These are phyloP conservation scores for Echium plantagineum DNA, from an alignment of 257 asterid species.

Conservation along the genomic window DNA sequence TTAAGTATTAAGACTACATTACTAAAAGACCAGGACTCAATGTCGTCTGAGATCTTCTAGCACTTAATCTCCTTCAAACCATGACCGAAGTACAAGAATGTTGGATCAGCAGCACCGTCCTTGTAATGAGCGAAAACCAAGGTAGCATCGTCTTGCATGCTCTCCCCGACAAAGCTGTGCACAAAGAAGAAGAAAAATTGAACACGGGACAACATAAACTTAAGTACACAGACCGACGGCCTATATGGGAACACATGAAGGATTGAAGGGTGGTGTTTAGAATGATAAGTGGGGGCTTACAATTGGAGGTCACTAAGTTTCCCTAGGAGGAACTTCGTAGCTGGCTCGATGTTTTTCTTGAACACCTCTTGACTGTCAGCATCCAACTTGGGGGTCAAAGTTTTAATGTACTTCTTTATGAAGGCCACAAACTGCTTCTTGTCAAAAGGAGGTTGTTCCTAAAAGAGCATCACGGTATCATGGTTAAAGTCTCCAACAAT, in stretches of 20 bases:
- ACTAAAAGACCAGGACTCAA: neutral
- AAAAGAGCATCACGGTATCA: neutral
- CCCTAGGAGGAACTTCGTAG: slow-evolving; percentile 56
- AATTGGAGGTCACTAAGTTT: slow-evolving; percentile 76
- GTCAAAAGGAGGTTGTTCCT: slow-evolving; percentile 93
- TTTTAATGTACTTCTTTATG: slow-evolving; percentile 65
- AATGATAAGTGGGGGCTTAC: slow-evolving; percentile 29
- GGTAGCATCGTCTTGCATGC: slow-evolving; percentile 63
- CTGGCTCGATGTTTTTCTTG: slow-evolving; percentile 65
- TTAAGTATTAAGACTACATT: neutral
- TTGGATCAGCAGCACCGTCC: slow-evolving; percentile 75
- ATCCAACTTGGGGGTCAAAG: slow-evolving; percentile 53
- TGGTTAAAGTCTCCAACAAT: neutral
- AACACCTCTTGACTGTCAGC: slow-evolving; percentile 43
- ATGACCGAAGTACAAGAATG: slow-evolving; percentile 62
- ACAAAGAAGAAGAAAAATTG: neutral
- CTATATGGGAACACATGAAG: neutral
- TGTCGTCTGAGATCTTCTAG: slow-evolving; percentile 9
- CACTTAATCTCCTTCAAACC: slow-evolving; percentile 88
- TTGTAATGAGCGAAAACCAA: slow-evolving; percentile 78
- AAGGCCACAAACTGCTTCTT: slow-evolving; percentile 56
- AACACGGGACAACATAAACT: neutral
- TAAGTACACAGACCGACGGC: neutral
- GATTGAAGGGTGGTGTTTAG: neutral
- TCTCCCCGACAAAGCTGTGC: slow-evolving; percentile 73